Percentiles rank a stretch among this genome's conserved stretches.
phyloP scores from a whole-genome alignment of 2,329 filamentous ascomycete species.

The Neoscytalidium dimidiatum region DNA sequence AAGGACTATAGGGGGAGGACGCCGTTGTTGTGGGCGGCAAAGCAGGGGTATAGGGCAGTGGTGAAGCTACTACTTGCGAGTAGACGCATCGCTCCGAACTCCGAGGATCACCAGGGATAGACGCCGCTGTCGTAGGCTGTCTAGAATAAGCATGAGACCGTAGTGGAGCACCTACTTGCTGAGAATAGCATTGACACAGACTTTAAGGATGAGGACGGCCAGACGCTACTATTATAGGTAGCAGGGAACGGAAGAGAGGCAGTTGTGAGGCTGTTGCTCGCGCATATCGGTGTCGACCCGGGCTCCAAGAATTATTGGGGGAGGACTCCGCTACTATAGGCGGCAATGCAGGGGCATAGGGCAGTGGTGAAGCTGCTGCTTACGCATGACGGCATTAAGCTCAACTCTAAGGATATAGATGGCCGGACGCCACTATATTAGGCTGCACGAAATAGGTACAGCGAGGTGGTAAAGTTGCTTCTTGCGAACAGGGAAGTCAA shows the following conservation, averaged over 20 bases:
- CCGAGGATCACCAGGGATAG: neutral
- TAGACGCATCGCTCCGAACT: neutral
- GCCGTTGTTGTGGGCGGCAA: neutral
- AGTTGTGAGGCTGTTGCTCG: no score
- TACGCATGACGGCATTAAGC: neutral
- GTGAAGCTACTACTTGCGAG: neutral
- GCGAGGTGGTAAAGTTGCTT: neutral
- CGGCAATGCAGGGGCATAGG: neutral
- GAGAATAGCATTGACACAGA: neutral
- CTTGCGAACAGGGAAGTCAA: neutral
- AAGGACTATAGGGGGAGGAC: neutral
- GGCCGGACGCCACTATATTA: neutral
- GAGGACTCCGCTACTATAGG: neutral
- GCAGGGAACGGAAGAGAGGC: neutral
- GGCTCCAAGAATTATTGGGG: neutral
- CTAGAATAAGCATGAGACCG: neutral
- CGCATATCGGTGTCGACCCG: no score
- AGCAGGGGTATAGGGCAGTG: neutral
- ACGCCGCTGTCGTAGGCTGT: neutral
- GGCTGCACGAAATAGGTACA: neutral
- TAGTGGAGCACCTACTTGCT: neutral
- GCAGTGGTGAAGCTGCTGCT: neutral
- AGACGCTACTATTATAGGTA: neutral
- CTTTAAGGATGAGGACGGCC: neutral
- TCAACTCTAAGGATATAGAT: neutral